Evolutionary conservation across 768 basidiomycete species (phyloP), one percentile per base, ranked within the genome.

Genomic region (Hygrocybe punicea): DNA sequence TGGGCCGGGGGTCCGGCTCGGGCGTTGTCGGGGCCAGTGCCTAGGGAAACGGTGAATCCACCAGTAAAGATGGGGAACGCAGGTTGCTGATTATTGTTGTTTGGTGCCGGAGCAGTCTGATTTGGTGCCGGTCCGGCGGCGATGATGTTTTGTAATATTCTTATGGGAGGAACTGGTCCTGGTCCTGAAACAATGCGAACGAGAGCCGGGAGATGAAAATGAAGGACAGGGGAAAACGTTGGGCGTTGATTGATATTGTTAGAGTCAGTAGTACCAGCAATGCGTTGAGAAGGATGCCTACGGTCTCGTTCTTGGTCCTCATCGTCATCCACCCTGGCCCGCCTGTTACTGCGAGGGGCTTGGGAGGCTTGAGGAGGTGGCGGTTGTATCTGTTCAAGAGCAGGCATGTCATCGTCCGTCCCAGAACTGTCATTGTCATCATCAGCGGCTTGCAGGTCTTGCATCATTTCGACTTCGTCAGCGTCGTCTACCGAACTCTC

Each of bases 231-330:
- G 42, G 60, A 53, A 36, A 60, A 63, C 49, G 66, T 68, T 53
- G 63, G 67, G 59, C 57, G 62, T 47, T 40, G 64, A 63, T 63
- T 40, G 66, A 33, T 21, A 50, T 53, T 48, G 37, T 52, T 51
- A 40, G 62, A 60, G 37, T 62, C 67, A 53, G 62, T 51, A 49
- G 62, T 67, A 45, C 65, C 71, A 23, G 73, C 51, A 37, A 35
- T 71, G 53, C 86, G 81, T 66, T 86, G 79, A 19, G 83, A 84
- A 16, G 86, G 84, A 63, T 86, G 84, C 55, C 86, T 78, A 55
- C 80, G 77, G 63, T 87, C 83, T 37, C 84, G 71, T 11, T 83
- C 83, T 6, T 79, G 77, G 59, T 87, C 84, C 6, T 77, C 76
- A 55, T 86, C 85, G 53, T 84, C 81, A 2, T 86, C 84, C 3